phyloP scores from a whole-genome alignment of 371 early-diverging fungal species.

The Gilbertella persicaria region DNA sequence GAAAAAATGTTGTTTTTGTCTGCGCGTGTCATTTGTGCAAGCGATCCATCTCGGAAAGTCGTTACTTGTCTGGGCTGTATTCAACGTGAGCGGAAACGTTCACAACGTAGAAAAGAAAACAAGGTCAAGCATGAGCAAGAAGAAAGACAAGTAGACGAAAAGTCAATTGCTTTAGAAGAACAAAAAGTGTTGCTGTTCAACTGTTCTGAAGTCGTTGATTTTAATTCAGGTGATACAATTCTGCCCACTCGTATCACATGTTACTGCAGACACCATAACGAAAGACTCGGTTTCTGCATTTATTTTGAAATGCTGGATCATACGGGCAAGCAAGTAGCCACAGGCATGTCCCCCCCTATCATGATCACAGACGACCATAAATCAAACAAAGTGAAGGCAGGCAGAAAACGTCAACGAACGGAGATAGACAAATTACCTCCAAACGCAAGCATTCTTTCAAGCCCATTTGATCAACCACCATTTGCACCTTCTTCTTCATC shows the following conservation, averaged over 20 bases:
- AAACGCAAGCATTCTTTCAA: not conserved
- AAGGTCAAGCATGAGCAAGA: conserved; percentile 30
- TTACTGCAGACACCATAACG: conserved; percentile 93
- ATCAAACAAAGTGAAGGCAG: conserved; percentile 68
- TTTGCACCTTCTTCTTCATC: not conserved
- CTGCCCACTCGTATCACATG: conserved; percentile 94
- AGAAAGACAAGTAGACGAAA: conserved; percentile 43
- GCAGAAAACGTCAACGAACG: conserved; percentile 47
- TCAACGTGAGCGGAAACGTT: conserved; percentile 73
- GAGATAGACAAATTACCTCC: conserved; percentile 23
- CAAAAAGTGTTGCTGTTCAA: conserved; percentile 85
- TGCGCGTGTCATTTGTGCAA: conserved; percentile 84
- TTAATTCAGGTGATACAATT: conserved; percentile 86
- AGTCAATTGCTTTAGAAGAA: conserved; percentile 62
- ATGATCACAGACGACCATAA: conserved; percentile 98
- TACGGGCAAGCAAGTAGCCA: conserved; percentile 68
- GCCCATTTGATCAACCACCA: not conserved
- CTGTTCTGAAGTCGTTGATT: conserved; percentile 84
- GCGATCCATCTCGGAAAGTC: conserved; percentile 77
- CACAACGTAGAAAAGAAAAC: conserved; percentile 57
- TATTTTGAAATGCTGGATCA: conserved; percentile 80
- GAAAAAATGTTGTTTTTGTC: conserved; percentile 69
- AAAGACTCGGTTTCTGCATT: conserved; percentile 87
- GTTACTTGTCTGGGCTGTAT: conserved; percentile 86
- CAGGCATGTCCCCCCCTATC: conserved; percentile 88